These are phyloP conservation scores for Coelastrella sp. DNA, from an alignment of 139 green algal species.

Conservation along the genomic window DNA sequence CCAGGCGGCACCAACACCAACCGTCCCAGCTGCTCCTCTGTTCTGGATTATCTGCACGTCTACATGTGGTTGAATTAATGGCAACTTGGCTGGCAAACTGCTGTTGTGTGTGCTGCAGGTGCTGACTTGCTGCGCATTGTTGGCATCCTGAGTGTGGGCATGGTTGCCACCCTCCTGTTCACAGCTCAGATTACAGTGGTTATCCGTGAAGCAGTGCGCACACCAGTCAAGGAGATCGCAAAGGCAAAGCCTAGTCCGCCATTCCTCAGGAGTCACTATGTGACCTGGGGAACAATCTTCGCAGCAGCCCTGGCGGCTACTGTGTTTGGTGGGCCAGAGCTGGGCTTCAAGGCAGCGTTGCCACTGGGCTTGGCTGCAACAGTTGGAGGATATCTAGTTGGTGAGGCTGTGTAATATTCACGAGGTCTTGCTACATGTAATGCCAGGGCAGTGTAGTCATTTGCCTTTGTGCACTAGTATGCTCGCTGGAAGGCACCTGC, in stretches of 20 bases:
- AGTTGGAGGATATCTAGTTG: constrained; percentile 73
- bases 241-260: constrained; percentile 52
- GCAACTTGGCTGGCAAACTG: not conserved
- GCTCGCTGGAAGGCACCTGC: no score
- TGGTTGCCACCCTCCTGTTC: constrained; percentile 71
- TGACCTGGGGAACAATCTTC: constrained; percentile 61
- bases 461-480: no score
- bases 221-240: constrained; percentile 64
- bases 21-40: not conserved
- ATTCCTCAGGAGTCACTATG: constrained; percentile 69
- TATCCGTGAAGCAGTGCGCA: constrained; percentile 69
- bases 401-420: constrained; percentile 20
- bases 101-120: constrained; percentile 44
- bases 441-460: no score
- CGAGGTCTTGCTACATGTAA: no score
- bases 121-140: constrained; percentile 64
- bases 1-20: not conserved
- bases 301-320: constrained; percentile 49
- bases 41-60: not conserved
- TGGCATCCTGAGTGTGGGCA: constrained; percentile 64
- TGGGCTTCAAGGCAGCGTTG: constrained; percentile 51
- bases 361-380: constrained; percentile 71
- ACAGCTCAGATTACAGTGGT: constrained; percentile 69
- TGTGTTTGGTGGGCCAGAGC: not conserved
- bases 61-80: not conserved